These are phyloP conservation scores for Phytopythium chamaehyphon DNA, from an alignment of 352 stramenopile genomes.

Conservation along the genomic window DNA sequence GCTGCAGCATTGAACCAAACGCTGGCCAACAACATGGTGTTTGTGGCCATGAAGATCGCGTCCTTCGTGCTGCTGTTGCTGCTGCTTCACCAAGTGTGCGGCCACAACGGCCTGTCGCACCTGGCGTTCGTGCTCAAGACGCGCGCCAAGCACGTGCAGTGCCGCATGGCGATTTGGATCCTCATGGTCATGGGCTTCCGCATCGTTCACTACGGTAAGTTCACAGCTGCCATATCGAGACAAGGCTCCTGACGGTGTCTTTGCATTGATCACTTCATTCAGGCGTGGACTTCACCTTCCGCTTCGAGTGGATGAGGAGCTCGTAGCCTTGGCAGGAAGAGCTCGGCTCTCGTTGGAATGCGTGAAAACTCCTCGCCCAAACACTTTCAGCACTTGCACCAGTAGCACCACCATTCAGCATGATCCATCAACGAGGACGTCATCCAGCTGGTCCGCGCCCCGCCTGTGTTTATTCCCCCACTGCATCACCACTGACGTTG, in stretches of 20 bases:
- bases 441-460: neutral
- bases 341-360: no score
- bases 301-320: slow-evolving; percentile 15
- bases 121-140: slow-evolving; percentile 21
- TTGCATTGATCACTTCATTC: no score
- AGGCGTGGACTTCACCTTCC: slow-evolving; percentile 22
- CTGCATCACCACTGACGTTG: neutral
- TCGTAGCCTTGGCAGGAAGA: neutral
- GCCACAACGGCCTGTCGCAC: slow-evolving; percentile 9
- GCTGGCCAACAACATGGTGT: slow-evolving; percentile 9
- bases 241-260: no score
- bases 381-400: no score
- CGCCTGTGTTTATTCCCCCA: slow-evolving; percentile 3
- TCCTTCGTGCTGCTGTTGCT: slow-evolving; percentile 12
- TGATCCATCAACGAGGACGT: no score
- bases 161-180: slow-evolving; percentile 22
- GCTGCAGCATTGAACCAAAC: neutral
- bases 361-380: no score
- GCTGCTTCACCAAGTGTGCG: neutral
- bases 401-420: no score
- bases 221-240: no score
- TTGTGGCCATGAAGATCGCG: slow-evolving; percentile 12
- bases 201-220: slow-evolving; percentile 20
- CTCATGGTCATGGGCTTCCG: slow-evolving; percentile 18
- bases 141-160: slow-evolving; percentile 11